Base-by-base conservation (phyloP, 2,329 filamentous ascomycete genomes). In the Apiospora saccharicola region DNA sequence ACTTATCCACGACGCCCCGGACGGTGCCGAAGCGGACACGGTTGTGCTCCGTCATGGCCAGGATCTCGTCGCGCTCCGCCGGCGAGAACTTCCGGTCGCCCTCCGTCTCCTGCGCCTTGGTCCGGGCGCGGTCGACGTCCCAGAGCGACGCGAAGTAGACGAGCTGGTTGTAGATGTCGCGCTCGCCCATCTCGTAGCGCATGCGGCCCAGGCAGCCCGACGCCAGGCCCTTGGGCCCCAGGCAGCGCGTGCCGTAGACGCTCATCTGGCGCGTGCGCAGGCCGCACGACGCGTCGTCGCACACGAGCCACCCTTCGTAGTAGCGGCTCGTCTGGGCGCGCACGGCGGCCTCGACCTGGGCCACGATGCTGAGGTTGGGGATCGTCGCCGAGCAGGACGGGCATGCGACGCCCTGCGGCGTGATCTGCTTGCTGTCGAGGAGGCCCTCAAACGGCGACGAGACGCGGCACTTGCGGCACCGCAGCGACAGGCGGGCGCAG, bases 151-250 rank as follows among this genome's bases (percentile, higher is more conserved):
- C 89, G 80, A 95, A 93, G 84, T 98, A 99, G 71, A 98, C 85
- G 53, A 99, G 87, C 83, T 99, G 96, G 82, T 97, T 98, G 85
- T 98, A 98, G 73, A 98, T 88, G 78, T 93, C 92, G 83, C 96
- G 96, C 84, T 98, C 96, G 0, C 89, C 88, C 79, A 94, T 92
- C 83, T 97, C 95, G 81, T 95, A 98, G 30, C 89, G 86, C 95
- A 99, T 98, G 69, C 90, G 90, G 26, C 96, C 96, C 4, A 91
- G 85, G 81, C 96, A 99, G 71, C 94, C 95, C 71, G 91, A 89
- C 0, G 93, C 96, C 3, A 96, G 91, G 1, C 95, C 95, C 76
- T 92, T 92, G 22, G 96, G 94, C 0, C 96, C 96, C 7, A 98
- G 87, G 81, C 96, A 99, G 69, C 95, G 91, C 73, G 93, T 91